These are phyloP conservation scores for Vachellia pachyceras DNA, from an alignment of 306 rosid genomes.

Conservation along the genomic window DNA sequence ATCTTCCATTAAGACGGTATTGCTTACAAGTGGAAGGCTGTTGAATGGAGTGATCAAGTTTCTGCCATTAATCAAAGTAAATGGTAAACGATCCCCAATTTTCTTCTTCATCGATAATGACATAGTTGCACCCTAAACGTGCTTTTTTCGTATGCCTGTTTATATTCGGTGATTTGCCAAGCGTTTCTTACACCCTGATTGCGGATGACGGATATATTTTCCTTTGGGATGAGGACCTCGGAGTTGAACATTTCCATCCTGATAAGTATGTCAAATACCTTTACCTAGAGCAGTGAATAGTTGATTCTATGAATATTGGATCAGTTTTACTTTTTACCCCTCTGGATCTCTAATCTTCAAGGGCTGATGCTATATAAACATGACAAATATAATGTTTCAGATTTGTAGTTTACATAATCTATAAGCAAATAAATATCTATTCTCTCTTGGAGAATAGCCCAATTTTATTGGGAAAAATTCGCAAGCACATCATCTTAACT, in stretches of 20 bases:
- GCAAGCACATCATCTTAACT: not conserved
- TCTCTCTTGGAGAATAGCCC: not conserved
- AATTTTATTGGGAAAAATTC: not conserved
- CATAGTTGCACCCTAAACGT: conserved; percentile 1
- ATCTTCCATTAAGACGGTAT: conserved; percentile 90
- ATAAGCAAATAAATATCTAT: not conserved
- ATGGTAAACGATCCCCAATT: conserved; percentile 58
- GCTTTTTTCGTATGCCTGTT: conserved; percentile 25
- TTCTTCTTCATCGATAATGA: conserved; percentile 20
- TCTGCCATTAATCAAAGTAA: conserved; percentile 73
- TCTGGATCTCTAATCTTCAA: not conserved
- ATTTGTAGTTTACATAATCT: not conserved
- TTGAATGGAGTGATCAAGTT: conserved; percentile 65
- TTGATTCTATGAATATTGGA: not conserved
- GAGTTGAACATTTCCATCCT: conserved; percentile 83
- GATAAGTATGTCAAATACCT: conserved; percentile 50
- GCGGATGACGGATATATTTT: conserved; percentile 81
- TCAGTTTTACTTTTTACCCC: not conserved
- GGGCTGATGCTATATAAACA: not conserved
- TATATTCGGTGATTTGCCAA: conserved; percentile 94
- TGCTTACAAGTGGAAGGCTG: conserved; percentile 68
- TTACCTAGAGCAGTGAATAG: not conserved
- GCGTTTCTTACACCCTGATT: conserved; percentile 96
- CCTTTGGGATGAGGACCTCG: conserved; percentile 99
- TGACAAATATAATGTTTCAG: not conserved